Conservation (phyloP, 2,329 filamentous ascomycete species). For the Dactylellina drechsleri region DNA sequence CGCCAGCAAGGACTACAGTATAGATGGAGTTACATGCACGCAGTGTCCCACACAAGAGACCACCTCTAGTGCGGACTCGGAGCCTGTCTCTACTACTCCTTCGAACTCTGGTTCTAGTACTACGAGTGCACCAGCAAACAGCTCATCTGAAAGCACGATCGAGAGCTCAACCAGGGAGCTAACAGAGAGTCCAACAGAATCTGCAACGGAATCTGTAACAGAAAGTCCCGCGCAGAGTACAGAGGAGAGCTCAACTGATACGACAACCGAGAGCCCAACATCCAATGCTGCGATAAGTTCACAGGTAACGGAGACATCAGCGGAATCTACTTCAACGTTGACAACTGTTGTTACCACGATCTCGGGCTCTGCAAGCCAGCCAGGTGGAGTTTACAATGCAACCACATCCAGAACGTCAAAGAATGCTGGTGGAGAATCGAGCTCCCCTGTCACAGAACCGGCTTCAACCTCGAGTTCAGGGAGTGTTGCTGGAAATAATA, state of each 20-base stretch:
- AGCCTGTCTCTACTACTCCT: too few species aligned
- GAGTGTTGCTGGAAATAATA: background rate
- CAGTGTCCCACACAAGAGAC: background rate
- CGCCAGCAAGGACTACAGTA: constrained; percentile 8
- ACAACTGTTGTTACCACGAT: background rate
- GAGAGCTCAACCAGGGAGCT: background rate
- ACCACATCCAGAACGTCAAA: background rate
- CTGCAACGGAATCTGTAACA: background rate
- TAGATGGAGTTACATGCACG: constrained; percentile 4
- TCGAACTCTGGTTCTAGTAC: too few species aligned
- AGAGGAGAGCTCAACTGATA: too few species aligned
- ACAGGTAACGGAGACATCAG: background rate
- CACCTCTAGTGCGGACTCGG: background rate
- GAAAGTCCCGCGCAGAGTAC: background rate
- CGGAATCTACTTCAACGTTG: background rate
- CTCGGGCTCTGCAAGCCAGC: background rate
- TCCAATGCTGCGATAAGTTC: background rate
- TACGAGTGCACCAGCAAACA: background rate
- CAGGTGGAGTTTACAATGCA: background rate
- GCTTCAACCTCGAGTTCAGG: background rate
- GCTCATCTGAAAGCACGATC: background rate
- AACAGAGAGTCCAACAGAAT: background rate
- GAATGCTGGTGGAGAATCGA: background rate
- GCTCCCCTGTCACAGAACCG: background rate
- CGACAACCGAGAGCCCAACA: background rate